A percentile compares a stretch with the other conserved stretches of the same genome.
Evolutionary conservation across 179 eudicot genomes (phyloP).

Genomic region (Heliamphora pulchella): DNA sequence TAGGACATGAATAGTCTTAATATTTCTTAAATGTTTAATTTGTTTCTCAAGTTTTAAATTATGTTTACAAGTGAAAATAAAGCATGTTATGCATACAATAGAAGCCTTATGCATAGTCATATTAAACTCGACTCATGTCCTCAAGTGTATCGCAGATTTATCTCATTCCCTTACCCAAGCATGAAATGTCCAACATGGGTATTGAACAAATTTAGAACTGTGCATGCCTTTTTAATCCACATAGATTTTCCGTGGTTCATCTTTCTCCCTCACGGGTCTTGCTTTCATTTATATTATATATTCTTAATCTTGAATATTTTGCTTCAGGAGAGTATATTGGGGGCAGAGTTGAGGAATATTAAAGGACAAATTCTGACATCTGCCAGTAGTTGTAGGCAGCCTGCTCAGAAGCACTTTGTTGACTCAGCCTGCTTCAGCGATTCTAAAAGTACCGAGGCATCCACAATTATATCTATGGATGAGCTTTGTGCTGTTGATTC

Average conservation of each 20-base stretch:
- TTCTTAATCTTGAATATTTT: background rate
- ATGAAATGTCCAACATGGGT: background rate
- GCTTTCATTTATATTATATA: background rate
- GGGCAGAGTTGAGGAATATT: slow-evolving; percentile 54
- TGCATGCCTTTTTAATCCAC: background rate
- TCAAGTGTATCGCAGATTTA: background rate
- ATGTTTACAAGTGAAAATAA: too few relatives aligned
- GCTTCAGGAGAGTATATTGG: slow-evolving; percentile 52
- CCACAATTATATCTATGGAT: slow-evolving; percentile 47
- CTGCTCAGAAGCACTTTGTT: slow-evolving; percentile 52
- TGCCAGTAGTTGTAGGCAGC: slow-evolving; percentile 55
- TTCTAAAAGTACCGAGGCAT: slow-evolving; percentile 59
- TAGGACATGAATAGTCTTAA: too few relatives aligned
- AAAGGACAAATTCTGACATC: slow-evolving; percentile 54
- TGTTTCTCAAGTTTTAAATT: too few relatives aligned
- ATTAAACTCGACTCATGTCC: too few relatives aligned
- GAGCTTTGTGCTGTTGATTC: slow-evolving; percentile 76
- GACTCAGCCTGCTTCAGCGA: slow-evolving; percentile 52
- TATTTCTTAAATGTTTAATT: too few relatives aligned
- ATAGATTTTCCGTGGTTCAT: background rate
- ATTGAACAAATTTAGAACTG: background rate
- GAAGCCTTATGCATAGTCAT: too few relatives aligned
- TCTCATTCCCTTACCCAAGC: background rate
- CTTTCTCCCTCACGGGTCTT: background rate
- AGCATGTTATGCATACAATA: too few relatives aligned